Evolutionary conservation across 177 flowering plant genomes (phyloP), one percentile per base, ranked within the genome.

Genomic region (Vitis hybrid): DNA sequence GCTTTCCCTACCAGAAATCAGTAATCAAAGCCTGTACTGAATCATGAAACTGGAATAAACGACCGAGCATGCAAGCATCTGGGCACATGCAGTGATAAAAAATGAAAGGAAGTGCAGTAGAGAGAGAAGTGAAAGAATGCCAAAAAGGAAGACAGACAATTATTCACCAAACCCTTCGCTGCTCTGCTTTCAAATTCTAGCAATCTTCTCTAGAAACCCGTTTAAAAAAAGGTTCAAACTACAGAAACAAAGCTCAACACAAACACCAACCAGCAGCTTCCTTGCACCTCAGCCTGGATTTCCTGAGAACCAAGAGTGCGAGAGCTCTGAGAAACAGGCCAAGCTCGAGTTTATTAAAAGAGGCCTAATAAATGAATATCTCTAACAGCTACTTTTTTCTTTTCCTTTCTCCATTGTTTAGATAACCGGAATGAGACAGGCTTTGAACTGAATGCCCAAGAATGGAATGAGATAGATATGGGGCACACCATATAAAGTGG

Each of bases 351-450:
- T 46, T 46, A 46, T 49, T 48, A 48, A 6, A 4, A 52, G 11
- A 35, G 11, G 48, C 11, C 24, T 3, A 40, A 2, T 6, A 40
- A 63, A n/a, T 48, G 27, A 63, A 48, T 63, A 46, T 48, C 7
- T 49, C 2, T 12, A 10, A 1, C 11, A 40, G 12, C 17, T 63
- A 46, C 65, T 63, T 10, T 14, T 18, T 11, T 35, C 8, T 46
- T 63, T 63, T 4, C 12, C 24, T 14, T 12, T 68, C 69, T 65
- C 65, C 72, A 52, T 56, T 77, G 57, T 55, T 17, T 52, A 72
- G 62, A n/a, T 32, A 27, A 54, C 63, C 66, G 56, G 61, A 64
- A 72, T 72, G 64, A 19, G 55, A 60, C 52, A 57, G 50, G 35
- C 66, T n/a, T 46, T 13, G 14, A 50, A 19, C 48, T 55, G 72